These are phyloP conservation scores for Ceratobasidium sp. DNA, from an alignment of 1,284 basidiomycete genomes.

Conservation along the genomic window DNA sequence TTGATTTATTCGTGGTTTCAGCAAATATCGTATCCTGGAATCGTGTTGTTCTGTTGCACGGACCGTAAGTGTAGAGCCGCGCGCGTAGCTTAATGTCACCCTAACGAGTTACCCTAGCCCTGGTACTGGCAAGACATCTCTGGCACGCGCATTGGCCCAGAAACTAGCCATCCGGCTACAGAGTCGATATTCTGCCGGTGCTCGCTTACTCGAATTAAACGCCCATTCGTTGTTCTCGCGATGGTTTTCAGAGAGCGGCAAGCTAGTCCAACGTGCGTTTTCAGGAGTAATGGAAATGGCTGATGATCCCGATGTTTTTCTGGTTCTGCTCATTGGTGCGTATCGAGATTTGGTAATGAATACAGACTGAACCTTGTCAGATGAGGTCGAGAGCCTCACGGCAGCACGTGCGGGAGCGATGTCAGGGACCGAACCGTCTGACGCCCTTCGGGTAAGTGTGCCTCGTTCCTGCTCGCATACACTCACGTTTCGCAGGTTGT, in stretches of 20 bases:
- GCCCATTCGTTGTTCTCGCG: constrained; percentile 95
- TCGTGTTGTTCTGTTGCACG: constrained; percentile 90
- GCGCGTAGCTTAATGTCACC: background rate
- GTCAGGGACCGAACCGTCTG: constrained; percentile 92
- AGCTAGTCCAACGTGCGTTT: constrained; percentile 95
- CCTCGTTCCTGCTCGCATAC: background rate
- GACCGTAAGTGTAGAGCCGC: constrained; percentile 59
- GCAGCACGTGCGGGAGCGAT: constrained; percentile 93
- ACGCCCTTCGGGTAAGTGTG: constrained; percentile 83
- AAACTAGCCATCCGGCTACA: constrained; percentile 92
- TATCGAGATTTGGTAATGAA: constrained; percentile 3
- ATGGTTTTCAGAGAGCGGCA: constrained; percentile 99
- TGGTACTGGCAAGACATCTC: constrained; percentile 95
- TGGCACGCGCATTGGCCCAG: constrained; percentile 94
- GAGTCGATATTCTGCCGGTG: constrained; percentile 62
- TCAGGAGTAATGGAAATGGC: constrained; percentile 85
- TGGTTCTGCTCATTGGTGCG: constrained; percentile 92
- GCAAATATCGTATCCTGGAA: constrained; percentile 96
- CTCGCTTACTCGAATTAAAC: constrained; percentile 95
- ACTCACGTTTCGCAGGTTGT: constrained; percentile 74
- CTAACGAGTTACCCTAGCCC: constrained; percentile 54
- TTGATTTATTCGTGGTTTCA: constrained; percentile 45
- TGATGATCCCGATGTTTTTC: constrained; percentile 89
- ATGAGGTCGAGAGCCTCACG: constrained; percentile 96
- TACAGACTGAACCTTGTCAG: constrained; percentile 55